Base-by-base conservation (phyloP, 495 filamentous ascomycete species). In the Sordaria brevicollis region DNA sequence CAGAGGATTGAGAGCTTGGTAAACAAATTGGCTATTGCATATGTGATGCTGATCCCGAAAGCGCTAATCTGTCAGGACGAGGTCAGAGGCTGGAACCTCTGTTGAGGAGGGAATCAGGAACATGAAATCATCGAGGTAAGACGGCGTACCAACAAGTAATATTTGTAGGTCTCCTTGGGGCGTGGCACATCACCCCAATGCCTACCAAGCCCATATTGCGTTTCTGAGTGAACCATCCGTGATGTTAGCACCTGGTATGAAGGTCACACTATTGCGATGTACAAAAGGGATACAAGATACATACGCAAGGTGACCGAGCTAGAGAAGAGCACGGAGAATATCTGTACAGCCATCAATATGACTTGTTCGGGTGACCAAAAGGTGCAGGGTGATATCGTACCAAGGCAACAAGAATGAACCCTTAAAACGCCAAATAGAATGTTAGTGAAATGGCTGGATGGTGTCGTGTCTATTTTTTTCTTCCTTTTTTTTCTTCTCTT, bases 1-100 rank as follows among this genome's bases (percentile, higher is more conserved):
- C 49, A 37, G 11, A 77, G 68, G 10, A 74, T 74, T 3, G 74
- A 72, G 9, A 57, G 7, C 41, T 75, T 76, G 69, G 66, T 74
- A 66, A 76, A 76, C 29, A 74, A 68, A 29, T 35, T 71, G 15
- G 71, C 33, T 2, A 72, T 15, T 68, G 71, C 68, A 35, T 65
- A 68, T n/a, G 69, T 70, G 33, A 71, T 70, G 34, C 25, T 38
- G 65, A 62, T 33, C 11, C 68, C 68, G 33, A 75, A 68, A 10
- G 31, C 71, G 31, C 25, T 67, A 11, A 74, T 17, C 71, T 73
- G 25, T 15, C n/a, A 31, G 11, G 29, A 8, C 25, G 31, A 29
- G 49, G 34, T 71, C 25, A 67, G 49, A 17, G 2, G 2, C 5
- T 13, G 54, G 25, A 13, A 25, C 29, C 21, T 43, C 8, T 35